Evolutionary conservation across 2,329 filamentous ascomycete genomes (phyloP).

Genomic region (Chaetomiaceae sp.): DNA sequence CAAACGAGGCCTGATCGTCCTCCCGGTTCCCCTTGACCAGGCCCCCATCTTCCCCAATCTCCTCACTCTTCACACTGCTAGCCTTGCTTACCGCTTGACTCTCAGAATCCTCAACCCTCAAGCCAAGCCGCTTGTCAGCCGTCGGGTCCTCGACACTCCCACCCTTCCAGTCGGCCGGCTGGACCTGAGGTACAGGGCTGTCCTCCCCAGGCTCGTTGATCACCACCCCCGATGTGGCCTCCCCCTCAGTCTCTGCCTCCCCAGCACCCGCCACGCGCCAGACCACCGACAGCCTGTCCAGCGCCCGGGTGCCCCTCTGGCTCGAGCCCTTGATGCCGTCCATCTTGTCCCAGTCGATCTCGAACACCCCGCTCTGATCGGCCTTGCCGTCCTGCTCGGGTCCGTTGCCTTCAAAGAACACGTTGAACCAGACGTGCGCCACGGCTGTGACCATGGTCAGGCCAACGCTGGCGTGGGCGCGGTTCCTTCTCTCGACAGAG

Average conservation of each 20-base stretch:
- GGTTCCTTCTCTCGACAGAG: conserved; percentile 80
- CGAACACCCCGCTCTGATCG: conserved; percentile 61
- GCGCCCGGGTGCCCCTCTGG: conserved; percentile 73
- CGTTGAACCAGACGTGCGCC: conserved; percentile 96
- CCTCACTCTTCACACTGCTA: conserved; percentile 56
- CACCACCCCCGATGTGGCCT: conserved; percentile 30
- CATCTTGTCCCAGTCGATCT: conserved; percentile 63
- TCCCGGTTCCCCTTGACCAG: conserved; percentile 2
- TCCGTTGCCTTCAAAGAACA: conserved; percentile 81
- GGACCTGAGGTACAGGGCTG: conserved; percentile 65
- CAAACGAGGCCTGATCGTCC: conserved; percentile 24
- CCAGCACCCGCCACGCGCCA: conserved; percentile 57
- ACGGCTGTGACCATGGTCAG: conserved; percentile 89
- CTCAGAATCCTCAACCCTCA: conserved; percentile 60
- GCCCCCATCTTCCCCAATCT: neutral
- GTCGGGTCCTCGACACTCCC: conserved; percentile 42
- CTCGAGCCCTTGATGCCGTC: conserved; percentile 91
- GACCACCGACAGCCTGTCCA: conserved; percentile 79
- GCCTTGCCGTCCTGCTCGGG: conserved; percentile 63
- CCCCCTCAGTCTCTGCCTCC: conserved; percentile 14
- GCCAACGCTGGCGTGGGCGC: conserved; percentile 69
- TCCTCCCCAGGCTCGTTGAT: conserved; percentile 63
- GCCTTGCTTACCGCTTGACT: conserved; percentile 67
- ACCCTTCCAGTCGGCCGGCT: conserved; percentile 72
- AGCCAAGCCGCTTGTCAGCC: conserved; percentile 61